A percentile compares a stretch with the other conserved stretches of the same genome.
Conservation (phyloP, 352 stramenopile genomes). For the Phytophthora litchii region DNA sequence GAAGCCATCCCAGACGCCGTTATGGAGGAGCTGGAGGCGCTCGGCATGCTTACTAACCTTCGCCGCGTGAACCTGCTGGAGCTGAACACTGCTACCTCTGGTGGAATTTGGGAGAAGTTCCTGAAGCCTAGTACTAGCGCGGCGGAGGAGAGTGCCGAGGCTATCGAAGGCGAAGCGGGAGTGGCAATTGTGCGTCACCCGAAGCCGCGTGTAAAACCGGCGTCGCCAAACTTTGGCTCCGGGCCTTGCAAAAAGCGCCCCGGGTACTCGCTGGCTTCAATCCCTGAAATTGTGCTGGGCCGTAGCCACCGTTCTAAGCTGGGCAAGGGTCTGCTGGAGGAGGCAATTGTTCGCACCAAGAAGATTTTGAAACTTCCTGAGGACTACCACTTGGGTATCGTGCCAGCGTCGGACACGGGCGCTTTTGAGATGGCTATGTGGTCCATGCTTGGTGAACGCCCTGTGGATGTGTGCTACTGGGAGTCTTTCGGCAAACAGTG, state of each 20-base stretch:
- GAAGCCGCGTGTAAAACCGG: conserved; percentile 78
- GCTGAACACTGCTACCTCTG: conserved; percentile 55
- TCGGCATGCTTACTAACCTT: conserved; percentile 84
- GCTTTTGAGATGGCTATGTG: conserved; percentile 99
- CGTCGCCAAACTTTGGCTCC: conserved; percentile 96
- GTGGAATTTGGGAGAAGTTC: conserved; percentile 67
- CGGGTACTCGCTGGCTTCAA: conserved; percentile 91
- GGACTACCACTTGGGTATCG: conserved; percentile 96
- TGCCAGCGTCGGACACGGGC: conserved; percentile 98
- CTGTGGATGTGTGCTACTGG: conserved; percentile 96
- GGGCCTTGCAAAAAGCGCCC: conserved; percentile 99
- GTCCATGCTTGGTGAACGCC: conserved; percentile 95
- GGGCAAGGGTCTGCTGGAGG: conserved; percentile 95
- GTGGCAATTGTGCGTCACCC: conserved; percentile 62
- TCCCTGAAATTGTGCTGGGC: conserved; percentile 91
- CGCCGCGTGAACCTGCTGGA: conserved; percentile 86
- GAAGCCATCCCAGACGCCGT: conserved; percentile 85
- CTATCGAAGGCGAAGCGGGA: conserved; percentile 26
- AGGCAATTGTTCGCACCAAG: conserved; percentile 96
- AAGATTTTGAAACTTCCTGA: conserved; percentile 94
- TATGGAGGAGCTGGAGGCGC: conserved; percentile 80
- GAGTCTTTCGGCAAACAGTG: conserved; percentile 98
- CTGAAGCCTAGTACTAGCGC: conserved; percentile 48
- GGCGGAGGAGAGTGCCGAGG: conserved; percentile 32
- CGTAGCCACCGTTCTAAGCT: conserved; percentile 97